phyloP scores from a whole-genome alignment of 1,139 yeast genomes.

The Tardiomyces blankii region DNA sequence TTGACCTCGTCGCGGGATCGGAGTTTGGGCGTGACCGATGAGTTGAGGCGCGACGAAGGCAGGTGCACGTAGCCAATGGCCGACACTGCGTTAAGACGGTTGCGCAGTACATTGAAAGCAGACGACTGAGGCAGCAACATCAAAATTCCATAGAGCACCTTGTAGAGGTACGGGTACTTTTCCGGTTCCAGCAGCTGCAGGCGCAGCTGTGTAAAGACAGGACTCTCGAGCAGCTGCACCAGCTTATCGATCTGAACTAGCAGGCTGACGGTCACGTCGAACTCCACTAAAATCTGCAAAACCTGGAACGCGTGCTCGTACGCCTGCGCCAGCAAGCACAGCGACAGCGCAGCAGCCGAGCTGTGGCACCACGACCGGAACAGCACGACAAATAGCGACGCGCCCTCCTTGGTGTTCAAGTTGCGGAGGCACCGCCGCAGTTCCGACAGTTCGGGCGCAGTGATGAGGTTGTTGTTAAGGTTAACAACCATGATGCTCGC shows the following conservation, averaged over 20 bases:
- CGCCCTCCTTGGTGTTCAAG: conserved; percentile 45
- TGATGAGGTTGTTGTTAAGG: conserved; percentile 75
- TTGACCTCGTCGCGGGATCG: conserved; percentile 14
- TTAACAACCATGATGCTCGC: conserved; percentile 78
- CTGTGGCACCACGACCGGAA: conserved; percentile 92
- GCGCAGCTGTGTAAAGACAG: conserved; percentile 80
- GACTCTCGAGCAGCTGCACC: conserved; percentile 75
- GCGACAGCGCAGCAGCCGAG: conserved; percentile 77
- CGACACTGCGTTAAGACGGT: conserved; percentile 54
- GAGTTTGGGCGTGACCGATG: conserved; percentile 1
- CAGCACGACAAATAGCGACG: conserved; percentile 60
- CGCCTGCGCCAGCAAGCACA: conserved; percentile 79
- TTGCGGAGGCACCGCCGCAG: conserved; percentile 59
- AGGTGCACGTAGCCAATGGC: conserved; percentile 28
- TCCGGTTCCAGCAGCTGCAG: conserved; percentile 83
- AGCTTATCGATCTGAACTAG: conserved; percentile 70
- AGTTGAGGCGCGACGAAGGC: conserved; percentile 8
- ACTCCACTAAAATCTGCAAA: conserved; percentile 61
- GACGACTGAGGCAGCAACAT: conserved; percentile 94
- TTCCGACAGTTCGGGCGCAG: conserved; percentile 68
- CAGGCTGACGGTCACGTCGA: conserved; percentile 61
- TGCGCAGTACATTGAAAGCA: conserved; percentile 75
- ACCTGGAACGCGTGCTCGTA: conserved; percentile 81
- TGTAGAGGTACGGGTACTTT: conserved; percentile 69
- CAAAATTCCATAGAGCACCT: conserved; percentile 80